These are phyloP conservation scores for Batkoa obscura DNA, from an alignment of 371 early-diverging fungal genomes.

Conservation along the genomic window DNA sequence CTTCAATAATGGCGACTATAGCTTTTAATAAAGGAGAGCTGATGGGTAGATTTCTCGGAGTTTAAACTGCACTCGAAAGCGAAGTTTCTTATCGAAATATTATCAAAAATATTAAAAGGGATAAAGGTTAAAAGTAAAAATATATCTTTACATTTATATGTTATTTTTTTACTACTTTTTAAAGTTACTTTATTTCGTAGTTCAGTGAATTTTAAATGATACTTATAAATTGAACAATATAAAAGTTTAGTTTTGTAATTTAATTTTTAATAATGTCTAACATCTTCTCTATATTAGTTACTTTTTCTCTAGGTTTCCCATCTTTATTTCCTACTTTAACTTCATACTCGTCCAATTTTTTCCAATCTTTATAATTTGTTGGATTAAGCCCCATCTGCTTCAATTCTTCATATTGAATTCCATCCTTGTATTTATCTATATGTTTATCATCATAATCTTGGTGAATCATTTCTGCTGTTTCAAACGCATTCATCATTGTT, in stretches of 20 bases:
- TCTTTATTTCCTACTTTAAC: conserved; percentile 27
- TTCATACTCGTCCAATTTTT: conserved; percentile 59
- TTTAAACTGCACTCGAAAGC: too few relatives aligned
- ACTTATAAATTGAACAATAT: too few relatives aligned
- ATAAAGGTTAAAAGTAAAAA: too few relatives aligned
- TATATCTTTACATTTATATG: too few relatives aligned
- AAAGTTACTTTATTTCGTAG: too few relatives aligned
- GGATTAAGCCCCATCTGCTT: conserved; percentile 15
- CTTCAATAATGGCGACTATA: too few relatives aligned
- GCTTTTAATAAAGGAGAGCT: too few relatives aligned
- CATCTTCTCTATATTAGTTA: conserved; percentile 43
- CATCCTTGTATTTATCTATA: conserved; percentile 8
- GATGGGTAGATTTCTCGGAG: too few relatives aligned
- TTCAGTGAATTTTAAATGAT: too few relatives aligned
- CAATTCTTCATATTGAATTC: conserved; percentile 10
- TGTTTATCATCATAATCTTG: conserved; percentile 10
- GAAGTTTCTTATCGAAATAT: too few relatives aligned
- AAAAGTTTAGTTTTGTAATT: neutral
- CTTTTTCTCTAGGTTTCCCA: conserved; percentile 75
- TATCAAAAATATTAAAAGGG: too few relatives aligned
- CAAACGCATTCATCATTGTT: conserved; percentile 84
- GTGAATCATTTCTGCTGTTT: conserved; percentile 59
- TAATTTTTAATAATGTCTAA: conserved; percentile 15
- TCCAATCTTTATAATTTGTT: conserved; percentile 60
- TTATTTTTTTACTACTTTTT: too few relatives aligned